phyloP scores from a whole-genome alignment of 495 filamentous ascomycete genomes.

The Hypoxylon trugodes region DNA sequence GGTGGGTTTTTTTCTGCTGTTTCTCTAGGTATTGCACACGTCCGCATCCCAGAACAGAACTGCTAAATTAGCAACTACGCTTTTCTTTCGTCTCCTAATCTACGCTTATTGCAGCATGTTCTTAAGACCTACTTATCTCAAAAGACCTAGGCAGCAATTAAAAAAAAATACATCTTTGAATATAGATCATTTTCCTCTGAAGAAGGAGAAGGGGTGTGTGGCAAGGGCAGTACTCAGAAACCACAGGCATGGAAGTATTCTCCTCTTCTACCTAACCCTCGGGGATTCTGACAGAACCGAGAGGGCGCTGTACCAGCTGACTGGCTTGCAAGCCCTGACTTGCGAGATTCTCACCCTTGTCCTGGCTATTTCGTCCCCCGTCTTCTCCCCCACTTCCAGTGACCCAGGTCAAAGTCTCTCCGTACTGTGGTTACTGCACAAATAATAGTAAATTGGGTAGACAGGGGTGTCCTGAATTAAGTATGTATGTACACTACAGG shows the following conservation, averaged over 20 bases:
- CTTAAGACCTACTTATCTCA: too few relatives aligned
- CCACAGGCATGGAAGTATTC: conserved; percentile 24
- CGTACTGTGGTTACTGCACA: conserved; percentile 33
- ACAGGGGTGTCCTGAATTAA: conserved; percentile 26
- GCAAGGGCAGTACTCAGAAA: conserved; percentile 28
- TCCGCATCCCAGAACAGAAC: too few relatives aligned
- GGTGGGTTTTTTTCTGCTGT: background rate
- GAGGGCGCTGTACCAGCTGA: conserved; percentile 34
- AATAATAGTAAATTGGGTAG: conserved; percentile 29
- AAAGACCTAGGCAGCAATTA: too few relatives aligned
- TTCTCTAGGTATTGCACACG: background rate
- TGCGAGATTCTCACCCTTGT: conserved; percentile 41
- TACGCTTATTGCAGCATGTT: too few relatives aligned
- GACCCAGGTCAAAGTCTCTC: conserved; percentile 40
- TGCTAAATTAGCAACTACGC: background rate
- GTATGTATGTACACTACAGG: conserved; percentile 25
- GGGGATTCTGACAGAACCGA: conserved; percentile 35
- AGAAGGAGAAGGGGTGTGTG: too few relatives aligned
- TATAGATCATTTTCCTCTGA: conserved; percentile 11
- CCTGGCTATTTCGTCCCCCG: conserved; percentile 35
- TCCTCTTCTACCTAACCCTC: conserved; percentile 7
- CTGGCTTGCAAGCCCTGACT: conserved; percentile 40
- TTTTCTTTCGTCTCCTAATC: background rate
- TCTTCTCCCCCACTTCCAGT: conserved; percentile 38
- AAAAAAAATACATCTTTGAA: too few relatives aligned